Base-by-base conservation (phyloP, 176 grass and related monocot genomes). In the Cenchrus americanus region DNA sequence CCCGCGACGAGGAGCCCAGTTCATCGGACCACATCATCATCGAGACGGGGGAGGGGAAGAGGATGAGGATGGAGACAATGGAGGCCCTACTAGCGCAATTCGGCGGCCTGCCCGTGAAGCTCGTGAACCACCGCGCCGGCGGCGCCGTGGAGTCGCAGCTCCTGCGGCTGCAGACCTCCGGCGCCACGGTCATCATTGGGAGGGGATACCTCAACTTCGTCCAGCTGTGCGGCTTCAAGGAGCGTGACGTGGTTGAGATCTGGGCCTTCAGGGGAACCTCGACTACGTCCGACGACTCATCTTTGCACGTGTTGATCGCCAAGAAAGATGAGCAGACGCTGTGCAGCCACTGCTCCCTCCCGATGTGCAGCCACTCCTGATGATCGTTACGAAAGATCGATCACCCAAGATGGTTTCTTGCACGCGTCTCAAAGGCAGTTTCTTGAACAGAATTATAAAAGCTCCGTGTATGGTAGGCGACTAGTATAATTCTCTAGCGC, bases 281-380 rank as follows among this genome's bases (percentile, higher is more conserved):
- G 43, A 9, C 43, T 44, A 8, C 43, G 43, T 44, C 43, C 6
- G 57, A 42, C 57, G 44, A 5, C 43, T 4, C 30, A 14, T 15
- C 58, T 37, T 37, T 91, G 75, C 76, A 64, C 66, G 18, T 91
- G 55, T 51, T 87, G 23, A 78, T 82, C 83, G 66, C 73, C 6
- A 34, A 66, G 63, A 40, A 41, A 42, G 62, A 63, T 30, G 11
- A 64, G 12, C 24, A 5, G 14, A 30, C 58, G 58, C 3, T 62
- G 60, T 62, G 22, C 60, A 27, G 26, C 62, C 62, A 32, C 26
- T 64, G 23, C 23, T 62, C 60, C 23, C 4, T 23, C 58, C 19
- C 10, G 4, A 60, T 24, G 58, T 60, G 58, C 58, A 23, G 58
- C n/a, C 58, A 60, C 51, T 17, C 8, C 58, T 62, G 60, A 62